Conservation (phyloP, 169 alveolate species). For the Plasmodium gallinaceum region DNA sequence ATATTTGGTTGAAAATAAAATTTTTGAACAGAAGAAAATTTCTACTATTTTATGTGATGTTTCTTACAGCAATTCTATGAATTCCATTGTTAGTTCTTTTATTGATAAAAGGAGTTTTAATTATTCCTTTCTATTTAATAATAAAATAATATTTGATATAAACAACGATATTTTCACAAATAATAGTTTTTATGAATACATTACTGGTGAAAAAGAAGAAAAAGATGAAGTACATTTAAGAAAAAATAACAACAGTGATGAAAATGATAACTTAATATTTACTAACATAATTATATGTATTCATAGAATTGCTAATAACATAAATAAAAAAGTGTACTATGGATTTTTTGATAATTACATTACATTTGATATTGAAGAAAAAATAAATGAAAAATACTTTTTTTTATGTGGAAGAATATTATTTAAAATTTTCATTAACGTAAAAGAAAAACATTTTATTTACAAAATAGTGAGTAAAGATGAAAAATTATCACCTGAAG, state of each 20-base stretch:
- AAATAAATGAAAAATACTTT: slow-evolving; percentile 11
- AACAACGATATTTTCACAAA: not conserved
- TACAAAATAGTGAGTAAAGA: slow-evolving; percentile 26
- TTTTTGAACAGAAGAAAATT: slow-evolving; percentile 10
- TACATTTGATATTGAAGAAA: slow-evolving; percentile 12
- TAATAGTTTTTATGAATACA: not conserved
- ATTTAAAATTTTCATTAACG: slow-evolving; percentile 19
- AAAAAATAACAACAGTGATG: not conserved
- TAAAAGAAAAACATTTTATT: slow-evolving; percentile 3
- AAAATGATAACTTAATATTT: not conserved
- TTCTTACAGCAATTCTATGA: slow-evolving; percentile 9
- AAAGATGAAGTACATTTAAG: not conserved
- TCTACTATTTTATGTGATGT: slow-evolving; percentile 40
- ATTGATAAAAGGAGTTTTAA: not conserved
- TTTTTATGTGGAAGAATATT: slow-evolving; percentile 57
- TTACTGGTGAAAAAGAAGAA: not conserved
- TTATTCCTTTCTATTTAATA: not conserved
- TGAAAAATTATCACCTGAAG: not conserved
- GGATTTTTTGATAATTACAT: slow-evolving; percentile 32
- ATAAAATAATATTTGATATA: slow-evolving; percentile 8
- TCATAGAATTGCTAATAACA: slow-evolving; percentile 42
- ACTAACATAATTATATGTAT: slow-evolving; percentile 26
- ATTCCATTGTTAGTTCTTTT: slow-evolving; percentile 16
- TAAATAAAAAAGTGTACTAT: slow-evolving; percentile 33
- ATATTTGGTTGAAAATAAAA: not conserved